Base-by-base conservation (phyloP, 2,329 filamentous ascomycete genomes). In the Hypoxylon sp. region DNA sequence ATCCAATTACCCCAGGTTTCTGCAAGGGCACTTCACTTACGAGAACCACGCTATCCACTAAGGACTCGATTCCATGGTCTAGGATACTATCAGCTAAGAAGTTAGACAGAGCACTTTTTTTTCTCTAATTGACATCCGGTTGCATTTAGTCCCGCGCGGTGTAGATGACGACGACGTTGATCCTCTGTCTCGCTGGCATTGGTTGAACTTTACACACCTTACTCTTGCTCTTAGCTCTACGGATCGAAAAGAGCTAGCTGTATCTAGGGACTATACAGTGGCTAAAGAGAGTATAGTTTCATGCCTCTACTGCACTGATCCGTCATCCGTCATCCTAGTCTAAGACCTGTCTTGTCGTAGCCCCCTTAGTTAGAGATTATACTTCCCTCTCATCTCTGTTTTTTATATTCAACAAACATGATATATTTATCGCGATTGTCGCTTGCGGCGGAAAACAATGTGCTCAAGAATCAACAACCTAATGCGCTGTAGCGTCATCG, bases 1-100 rank as follows among this genome's bases (percentile, higher is more conserved):
- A 44, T 55, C 60, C 65, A 55, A 44, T 61, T 69, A 71, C 69
- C 69, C 69, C 69, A 70, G 69, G 63, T 71, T 71, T 67, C 69
- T 71, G 69, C 69, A 71, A 71, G 69, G 69, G 69, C 60, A 65
- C 60, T 57, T 59, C 24, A 31, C 53, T 42, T 46, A 62, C 54
- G 19, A 56, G 44, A 58, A 58, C 62, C 39, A 50, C 57, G 26
- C 54, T 58, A 65, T 56, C 61, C 50, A 57, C 47, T 59, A 42
- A 17, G 39, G 29, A 22, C 46, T 31, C 33, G 22, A 59, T 57
- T 10, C 26, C 22, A 42, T 51, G 39, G 22, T 11, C 11, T 31
- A 48, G 47, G 8, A 54, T 24, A 51, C 39, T 24, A 44, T 37
- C 31, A 22, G 29, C 24, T 50, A 33, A 10, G 26, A 29, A 26